These are phyloP conservation scores for Pseudomassariella vexata DNA, from an alignment of 2,329 filamentous ascomycete genomes.

Conservation along the genomic window DNA sequence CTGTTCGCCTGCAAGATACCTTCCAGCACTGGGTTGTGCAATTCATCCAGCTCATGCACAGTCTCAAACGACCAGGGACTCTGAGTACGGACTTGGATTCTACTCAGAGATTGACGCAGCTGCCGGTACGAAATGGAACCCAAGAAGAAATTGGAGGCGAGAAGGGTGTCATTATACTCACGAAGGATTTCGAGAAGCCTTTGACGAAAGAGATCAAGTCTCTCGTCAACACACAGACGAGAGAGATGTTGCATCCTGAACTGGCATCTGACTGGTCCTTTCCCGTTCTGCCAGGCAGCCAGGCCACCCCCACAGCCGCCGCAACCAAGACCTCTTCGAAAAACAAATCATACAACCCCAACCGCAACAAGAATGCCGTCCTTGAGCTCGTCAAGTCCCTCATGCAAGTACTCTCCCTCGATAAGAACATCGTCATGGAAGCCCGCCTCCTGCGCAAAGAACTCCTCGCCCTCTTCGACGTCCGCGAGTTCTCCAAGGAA, in stretches of 20 bases:
- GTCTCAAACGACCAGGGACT: conserved; percentile 61
- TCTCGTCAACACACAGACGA: conserved; percentile 79
- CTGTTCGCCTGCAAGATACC: conserved; percentile 68
- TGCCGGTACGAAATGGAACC: conserved; percentile 50
- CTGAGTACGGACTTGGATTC: conserved; percentile 41
- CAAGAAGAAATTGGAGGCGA: no score
- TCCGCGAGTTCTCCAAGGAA: conserved; percentile 86
- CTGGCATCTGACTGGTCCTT: conserved; percentile 83
- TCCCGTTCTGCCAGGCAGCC: conserved; percentile 70
- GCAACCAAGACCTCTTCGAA: conserved; percentile 9
- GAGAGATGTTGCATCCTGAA: conserved; percentile 84
- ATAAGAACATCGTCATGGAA: conserved; percentile 85
- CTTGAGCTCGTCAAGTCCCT: conserved; percentile 89
- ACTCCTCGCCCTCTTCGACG: conserved; percentile 81
- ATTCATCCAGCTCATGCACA: conserved; percentile 92
- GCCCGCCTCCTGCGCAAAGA: conserved; percentile 85
- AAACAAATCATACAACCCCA: conserved; percentile 8
- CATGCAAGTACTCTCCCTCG: conserved; percentile 86
- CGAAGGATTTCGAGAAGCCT: conserved; percentile 80
- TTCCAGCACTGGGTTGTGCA: conserved; percentile 94
- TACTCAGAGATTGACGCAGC: conserved; percentile 52
- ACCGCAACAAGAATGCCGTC: conserved; percentile 59
- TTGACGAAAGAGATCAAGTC: conserved; percentile 81
- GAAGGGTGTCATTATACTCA: conserved; percentile 63
- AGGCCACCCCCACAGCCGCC: conserved; percentile 38